Evolutionary conservation across 805 yeast genomes (phyloP).

Genomic region (Barnettozyma wickerhamii): DNA sequence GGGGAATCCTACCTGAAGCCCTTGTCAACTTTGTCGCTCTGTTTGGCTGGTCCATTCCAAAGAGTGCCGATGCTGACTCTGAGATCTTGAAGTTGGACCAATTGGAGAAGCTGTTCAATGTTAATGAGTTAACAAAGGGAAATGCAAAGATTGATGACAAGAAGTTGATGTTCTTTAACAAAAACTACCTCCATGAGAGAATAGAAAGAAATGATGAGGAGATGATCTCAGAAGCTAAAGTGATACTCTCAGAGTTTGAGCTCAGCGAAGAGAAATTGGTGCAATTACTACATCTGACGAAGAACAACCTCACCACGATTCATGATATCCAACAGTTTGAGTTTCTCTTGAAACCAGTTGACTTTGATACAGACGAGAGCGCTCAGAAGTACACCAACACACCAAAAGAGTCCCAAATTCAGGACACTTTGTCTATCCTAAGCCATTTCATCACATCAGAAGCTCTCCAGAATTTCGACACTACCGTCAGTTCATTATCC

Average conservation of each 20-base stretch:
- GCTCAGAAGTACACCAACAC: conserved; percentile 30
- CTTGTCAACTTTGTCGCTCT: conserved; percentile 80
- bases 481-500: conserved; percentile 3
- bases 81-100: conserved; percentile 52
- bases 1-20: conserved; percentile 83
- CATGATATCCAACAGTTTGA: conserved; percentile 48
- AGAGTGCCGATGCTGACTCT: conserved; percentile 45
- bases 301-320: conserved; percentile 47
- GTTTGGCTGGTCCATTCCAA: conserved; percentile 92
- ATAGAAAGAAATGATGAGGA: conserved; percentile 35
- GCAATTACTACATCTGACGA: conserved; percentile 39
- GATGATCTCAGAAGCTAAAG: conserved; percentile 31
- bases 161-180: conserved; percentile 76
- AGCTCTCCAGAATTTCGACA: conserved; percentile 5
- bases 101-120: conserved; percentile 50
- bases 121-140: conserved; percentile 82
- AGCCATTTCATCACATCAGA: conserved; percentile 10
- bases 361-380: conserved; percentile 18
- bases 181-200: conserved; percentile 50
- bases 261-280: conserved; percentile 31
- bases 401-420: conserved; percentile 9
- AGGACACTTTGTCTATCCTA: conserved; percentile 13
- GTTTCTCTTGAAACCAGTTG: conserved; percentile 40
- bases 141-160: conserved; percentile 85
- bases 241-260: conserved; percentile 15